Base-by-base conservation (phyloP, 1,284 basidiomycete genomes). In the Phylloporus gajari region DNA sequence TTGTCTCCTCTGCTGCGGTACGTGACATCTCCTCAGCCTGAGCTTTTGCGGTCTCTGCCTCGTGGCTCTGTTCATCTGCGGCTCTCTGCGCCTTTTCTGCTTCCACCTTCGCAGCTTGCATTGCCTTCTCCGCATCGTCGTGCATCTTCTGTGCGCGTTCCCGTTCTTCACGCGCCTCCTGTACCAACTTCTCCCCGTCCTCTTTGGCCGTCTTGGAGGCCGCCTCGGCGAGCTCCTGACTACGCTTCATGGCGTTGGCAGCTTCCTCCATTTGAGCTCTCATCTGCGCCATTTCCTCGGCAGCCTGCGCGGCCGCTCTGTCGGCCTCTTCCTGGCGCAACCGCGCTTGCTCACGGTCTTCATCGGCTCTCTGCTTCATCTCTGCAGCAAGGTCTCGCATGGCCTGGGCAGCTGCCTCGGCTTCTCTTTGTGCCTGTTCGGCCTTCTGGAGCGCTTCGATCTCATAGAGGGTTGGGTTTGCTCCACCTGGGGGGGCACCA, bases 401-500 rank as follows among this genome's bases (percentile, higher is more conserved):
- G 0, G 44, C 61, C 21, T 38, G 56, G 8, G 70, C 78, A 0
- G 68, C 59, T 5, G 56, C 23, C 38, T 73, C 72, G 3, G 79
- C 77, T 0, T 35, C n/a, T 32, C 5, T 40, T 11, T 30, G 59
- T 0, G 70, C 77, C 0, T 13, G 13, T 53, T 81, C 76, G 5
- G 80, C 79, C 0, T 17, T 11, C 1, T 72, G 72, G 2, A 67
- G 76, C 11, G 67, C 73, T 35, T 73, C 3, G 35, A 79, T 81
- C 0, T 71, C 71, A 1, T 25, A 51, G 15, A 77, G 2, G 21
- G 72, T 74, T 5, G 79, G 79, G 32, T 78, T 79, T 35, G 35
- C 35, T 35, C 35, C 35, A 35, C 35, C 35, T 35, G 35, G 35
- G 35, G 35, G 35, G 35, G 35, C 35, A 35, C 35, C 35, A 35